A percentile compares a stretch with the other conserved stretches of the same genome.
These are phyloP conservation scores for Acacia melanoxylon DNA, from an alignment of 306 rosid genomes.

Conservation along the genomic window DNA sequence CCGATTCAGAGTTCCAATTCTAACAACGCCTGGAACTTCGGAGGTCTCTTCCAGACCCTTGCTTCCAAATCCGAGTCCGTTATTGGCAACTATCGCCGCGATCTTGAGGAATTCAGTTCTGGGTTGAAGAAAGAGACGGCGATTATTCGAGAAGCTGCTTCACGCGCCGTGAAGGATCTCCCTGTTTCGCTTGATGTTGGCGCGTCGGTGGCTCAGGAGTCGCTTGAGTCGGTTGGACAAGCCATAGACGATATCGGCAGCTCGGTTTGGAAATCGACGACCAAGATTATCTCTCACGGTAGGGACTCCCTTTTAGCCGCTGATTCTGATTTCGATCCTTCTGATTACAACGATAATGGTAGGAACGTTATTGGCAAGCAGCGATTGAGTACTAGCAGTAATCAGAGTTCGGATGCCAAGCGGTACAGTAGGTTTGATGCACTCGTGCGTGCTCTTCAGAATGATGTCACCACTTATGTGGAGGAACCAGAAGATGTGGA, in stretches of 20 bases:
- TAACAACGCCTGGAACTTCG: conserved; percentile 70
- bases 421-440: conserved; percentile 80
- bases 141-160: conserved; percentile 81
- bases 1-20: not conserved
- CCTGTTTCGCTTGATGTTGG: conserved; percentile 80
- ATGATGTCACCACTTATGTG: conserved; percentile 62
- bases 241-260: conserved; percentile 90
- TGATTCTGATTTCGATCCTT: conserved; percentile 55
- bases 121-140: conserved; percentile 72
- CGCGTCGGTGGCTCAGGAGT: conserved; percentile 89
- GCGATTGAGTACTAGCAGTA: conserved; percentile 40
- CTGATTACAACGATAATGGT: conserved; percentile 30
- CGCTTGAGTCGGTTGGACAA: conserved; percentile 92
- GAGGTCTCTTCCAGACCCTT: conserved; percentile 67
- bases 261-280: conserved; percentile 91
- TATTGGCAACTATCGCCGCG: conserved; percentile 72
- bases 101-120: conserved; percentile 81
- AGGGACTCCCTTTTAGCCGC: conserved; percentile 56
- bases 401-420: conserved; percentile 52
- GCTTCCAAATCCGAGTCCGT: conserved; percentile 79
- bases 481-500: conserved; percentile 83
- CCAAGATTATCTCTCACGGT: conserved; percentile 78
- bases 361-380: conserved; percentile 9
- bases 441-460: conserved; percentile 64
- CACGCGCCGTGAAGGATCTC: conserved; percentile 86